Conservation (phyloP, 768 basidiomycete species). For the Tricholoma sp. region DNA sequence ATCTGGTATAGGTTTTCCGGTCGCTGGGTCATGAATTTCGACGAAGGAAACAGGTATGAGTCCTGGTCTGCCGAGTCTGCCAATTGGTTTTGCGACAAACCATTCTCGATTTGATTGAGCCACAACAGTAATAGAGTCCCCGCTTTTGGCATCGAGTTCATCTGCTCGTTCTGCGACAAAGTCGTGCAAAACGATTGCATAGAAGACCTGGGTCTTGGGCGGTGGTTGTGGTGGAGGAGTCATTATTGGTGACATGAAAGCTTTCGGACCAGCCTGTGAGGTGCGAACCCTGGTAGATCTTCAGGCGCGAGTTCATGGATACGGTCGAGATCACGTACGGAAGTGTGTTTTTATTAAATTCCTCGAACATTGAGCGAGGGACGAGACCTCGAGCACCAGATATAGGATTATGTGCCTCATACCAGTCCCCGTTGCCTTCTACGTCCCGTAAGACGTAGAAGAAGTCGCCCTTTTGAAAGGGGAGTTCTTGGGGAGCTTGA, state of each 20-base stretch:
- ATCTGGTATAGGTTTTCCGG: constrained; percentile 74
- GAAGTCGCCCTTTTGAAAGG: constrained; percentile 93
- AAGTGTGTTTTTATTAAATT: constrained; percentile 71
- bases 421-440: constrained; percentile 59
- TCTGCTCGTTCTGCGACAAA: constrained; percentile 94
- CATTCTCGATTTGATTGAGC: constrained; percentile 99
- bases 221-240: constrained; percentile 22
- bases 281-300: constrained; percentile 31
- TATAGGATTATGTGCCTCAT: constrained; percentile 93
- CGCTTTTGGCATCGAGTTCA: constrained; percentile 91
- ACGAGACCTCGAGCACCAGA: constrained; percentile 90
- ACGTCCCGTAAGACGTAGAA: constrained; percentile 89
- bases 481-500: constrained; percentile 76
- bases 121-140: constrained; percentile 93
- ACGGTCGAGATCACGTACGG: constrained; percentile 39
- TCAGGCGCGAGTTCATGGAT: constrained; percentile 4
- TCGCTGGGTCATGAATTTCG: constrained; percentile 89
- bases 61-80: constrained; percentile 89
- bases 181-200: constrained; percentile 94
- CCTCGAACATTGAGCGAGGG: constrained; percentile 83
- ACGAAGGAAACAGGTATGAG: constrained; percentile 97
- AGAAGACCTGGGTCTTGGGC: constrained; percentile 65
- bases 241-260: constrained; percentile 16
- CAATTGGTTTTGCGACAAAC: constrained; percentile 99
- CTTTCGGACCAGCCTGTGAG: constrained; percentile 32